Evolutionary conservation across 139 green algal genomes (phyloP).

Genomic region (Spirogloea muscicola): DNA sequence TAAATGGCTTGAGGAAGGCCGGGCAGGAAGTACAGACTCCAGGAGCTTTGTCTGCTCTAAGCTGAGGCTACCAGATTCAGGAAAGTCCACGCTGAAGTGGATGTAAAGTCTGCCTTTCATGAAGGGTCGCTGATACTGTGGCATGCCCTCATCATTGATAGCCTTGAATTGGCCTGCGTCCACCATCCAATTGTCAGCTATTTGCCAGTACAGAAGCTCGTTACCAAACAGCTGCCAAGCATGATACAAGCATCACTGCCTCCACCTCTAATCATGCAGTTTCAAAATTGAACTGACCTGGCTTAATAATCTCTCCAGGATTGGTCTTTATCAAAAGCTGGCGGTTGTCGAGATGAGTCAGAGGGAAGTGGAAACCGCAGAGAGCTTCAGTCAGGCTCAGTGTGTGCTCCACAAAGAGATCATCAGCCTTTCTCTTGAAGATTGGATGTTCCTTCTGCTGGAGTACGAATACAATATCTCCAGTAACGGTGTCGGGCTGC

Average conservation of each 20-base stretch:
- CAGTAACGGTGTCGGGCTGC: slow-evolving; percentile 73
- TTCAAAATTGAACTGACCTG: no score
- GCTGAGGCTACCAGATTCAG: slow-evolving; percentile 53
- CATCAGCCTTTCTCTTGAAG: slow-evolving; percentile 86
- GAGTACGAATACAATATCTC: slow-evolving; percentile 94
- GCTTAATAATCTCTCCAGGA: slow-evolving; percentile 85
- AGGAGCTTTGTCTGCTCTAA: slow-evolving; percentile 36
- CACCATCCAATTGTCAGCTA: no score
- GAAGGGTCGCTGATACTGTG: slow-evolving; percentile 79
- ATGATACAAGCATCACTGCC: no score
- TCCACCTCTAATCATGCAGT: no score
- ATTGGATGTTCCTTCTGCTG: slow-evolving; percentile 82
- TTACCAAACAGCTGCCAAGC: no score
- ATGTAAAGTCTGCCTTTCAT: slow-evolving; percentile 60
- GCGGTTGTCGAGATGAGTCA: slow-evolving; percentile 84
- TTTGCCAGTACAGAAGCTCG: no score
- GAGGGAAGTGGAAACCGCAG: slow-evolving; percentile 71
- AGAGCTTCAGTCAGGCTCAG: slow-evolving; percentile 88
- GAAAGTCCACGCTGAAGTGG: slow-evolving; percentile 72
- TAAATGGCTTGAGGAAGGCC: background rate
- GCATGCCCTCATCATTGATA: slow-evolving; percentile 94
- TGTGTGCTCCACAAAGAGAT: slow-evolving; percentile 85
- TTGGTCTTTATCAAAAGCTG: slow-evolving; percentile 66
- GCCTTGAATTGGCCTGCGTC: slow-evolving; percentile 53
- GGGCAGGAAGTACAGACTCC: slow-evolving; percentile 43